phyloP scores from a whole-genome alignment of 257 asterid species.

The Thymus quinquecostatus region DNA sequence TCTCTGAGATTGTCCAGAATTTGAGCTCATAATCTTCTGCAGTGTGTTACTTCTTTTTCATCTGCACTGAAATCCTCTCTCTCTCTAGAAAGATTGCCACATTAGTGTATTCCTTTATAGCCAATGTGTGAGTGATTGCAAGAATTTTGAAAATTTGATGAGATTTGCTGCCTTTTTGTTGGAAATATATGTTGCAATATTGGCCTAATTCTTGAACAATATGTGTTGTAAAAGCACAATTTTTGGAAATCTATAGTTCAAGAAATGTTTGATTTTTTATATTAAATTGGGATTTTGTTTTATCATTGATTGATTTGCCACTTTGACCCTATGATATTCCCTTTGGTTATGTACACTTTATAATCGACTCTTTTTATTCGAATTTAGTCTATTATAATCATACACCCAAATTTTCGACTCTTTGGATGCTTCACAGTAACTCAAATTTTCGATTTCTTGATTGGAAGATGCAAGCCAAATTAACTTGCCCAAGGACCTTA shows the following conservation, averaged over 20 bases:
- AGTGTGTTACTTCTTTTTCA: slow-evolving; percentile 20
- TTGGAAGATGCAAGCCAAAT: too few species aligned
- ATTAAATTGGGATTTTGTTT: background rate
- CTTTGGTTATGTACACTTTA: too few species aligned
- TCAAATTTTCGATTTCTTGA: too few species aligned
- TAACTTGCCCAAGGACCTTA: too few species aligned
- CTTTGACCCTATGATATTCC: too few species aligned
- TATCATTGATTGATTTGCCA: too few species aligned
- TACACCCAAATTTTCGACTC: too few species aligned
- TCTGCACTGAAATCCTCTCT: slow-evolving; percentile 1
- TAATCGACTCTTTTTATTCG: too few species aligned
- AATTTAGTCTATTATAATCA: too few species aligned
- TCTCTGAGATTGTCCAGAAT: slow-evolving; percentile 61
- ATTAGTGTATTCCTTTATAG: background rate
- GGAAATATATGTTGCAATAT: background rate
- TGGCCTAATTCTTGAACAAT: background rate
- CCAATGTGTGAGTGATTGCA: background rate
- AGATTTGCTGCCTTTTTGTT: background rate
- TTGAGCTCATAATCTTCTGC: slow-evolving; percentile 38
- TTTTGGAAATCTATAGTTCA: background rate
- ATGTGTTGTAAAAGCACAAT: background rate
- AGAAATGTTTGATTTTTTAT: background rate
- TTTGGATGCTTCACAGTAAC: too few species aligned
- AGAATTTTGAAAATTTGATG: slow-evolving; percentile 10
- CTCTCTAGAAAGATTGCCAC: background rate